A percentile compares a stretch with the other conserved stretches of the same genome.
Evolutionary conservation across 2,329 filamentous ascomycete species (phyloP).

Genomic region (Ophiocordyceps robertsii): DNA sequence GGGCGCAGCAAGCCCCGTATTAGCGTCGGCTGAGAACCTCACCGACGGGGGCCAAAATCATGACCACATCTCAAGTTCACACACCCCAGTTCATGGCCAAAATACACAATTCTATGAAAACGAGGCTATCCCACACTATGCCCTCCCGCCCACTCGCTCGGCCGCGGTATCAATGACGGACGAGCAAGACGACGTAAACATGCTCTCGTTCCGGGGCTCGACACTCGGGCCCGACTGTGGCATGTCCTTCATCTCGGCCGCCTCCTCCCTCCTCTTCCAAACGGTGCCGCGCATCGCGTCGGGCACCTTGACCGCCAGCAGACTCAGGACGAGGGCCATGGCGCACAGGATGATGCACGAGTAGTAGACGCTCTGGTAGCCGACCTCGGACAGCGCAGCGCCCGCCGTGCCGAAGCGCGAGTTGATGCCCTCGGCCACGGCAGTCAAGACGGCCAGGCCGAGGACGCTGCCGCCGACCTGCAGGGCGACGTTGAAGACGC

Average conservation of each 20-base stretch:
- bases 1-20: too few relatives aligned
- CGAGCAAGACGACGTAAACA: too few relatives aligned
- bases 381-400: not conserved
- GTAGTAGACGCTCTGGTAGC: slow-evolving; percentile 1
- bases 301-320: not conserved
- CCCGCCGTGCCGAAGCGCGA: not conserved
- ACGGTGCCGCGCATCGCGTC: not conserved
- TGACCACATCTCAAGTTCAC: too few relatives aligned
- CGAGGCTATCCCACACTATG: too few relatives aligned
- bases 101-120: too few relatives aligned
- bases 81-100: too few relatives aligned
- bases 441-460: not conserved
- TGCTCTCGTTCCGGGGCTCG: too few relatives aligned
- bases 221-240: too few relatives aligned
- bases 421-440: slow-evolving; percentile 1
- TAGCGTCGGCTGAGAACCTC: too few relatives aligned
- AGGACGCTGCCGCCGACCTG: slow-evolving; percentile 1
- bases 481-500: slow-evolving; percentile 1
- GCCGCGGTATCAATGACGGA: too few relatives aligned
- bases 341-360: slow-evolving; percentile 1
- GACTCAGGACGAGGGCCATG: not conserved
- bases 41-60: too few relatives aligned
- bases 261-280: not conserved
- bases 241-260: not conserved
- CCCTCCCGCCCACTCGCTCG: too few relatives aligned